Percentiles rank a stretch among this genome's conserved stretches.
Evolutionary conservation across 192 early-diverging fungal species (phyloP).

Genomic region (Rhizophagus sp.): DNA sequence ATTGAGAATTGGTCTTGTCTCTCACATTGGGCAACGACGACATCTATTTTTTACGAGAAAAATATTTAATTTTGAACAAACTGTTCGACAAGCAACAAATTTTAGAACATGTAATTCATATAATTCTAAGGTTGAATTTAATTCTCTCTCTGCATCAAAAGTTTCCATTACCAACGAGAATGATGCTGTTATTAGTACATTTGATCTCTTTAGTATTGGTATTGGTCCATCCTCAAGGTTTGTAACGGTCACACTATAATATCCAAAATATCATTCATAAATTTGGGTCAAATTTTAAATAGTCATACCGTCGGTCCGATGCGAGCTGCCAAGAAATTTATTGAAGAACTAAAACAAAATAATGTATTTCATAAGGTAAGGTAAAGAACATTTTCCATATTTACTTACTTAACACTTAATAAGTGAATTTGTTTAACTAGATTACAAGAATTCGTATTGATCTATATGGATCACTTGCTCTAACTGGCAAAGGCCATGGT

Average conservation of each 20-base stretch:
- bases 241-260: neutral
- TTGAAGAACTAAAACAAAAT: slow-evolving; percentile 77
- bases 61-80: neutral
- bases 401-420: neutral
- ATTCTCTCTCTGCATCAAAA: neutral
- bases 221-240: slow-evolving; percentile 88
- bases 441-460: slow-evolving; percentile 73
- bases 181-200: slow-evolving; percentile 90
- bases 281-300: neutral
- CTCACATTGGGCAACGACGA: neutral
- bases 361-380: slow-evolving; percentile 61
- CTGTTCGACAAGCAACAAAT: neutral
- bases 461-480: slow-evolving; percentile 89
- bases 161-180: slow-evolving; percentile 13
- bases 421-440: slow-evolving; percentile 9
- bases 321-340: slow-evolving; percentile 94
- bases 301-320: slow-evolving; percentile 95
- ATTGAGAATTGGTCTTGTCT: neutral
- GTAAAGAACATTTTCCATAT: neutral
- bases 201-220: slow-evolving; percentile 95
- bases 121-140: neutral
- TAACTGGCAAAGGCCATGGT: slow-evolving; percentile 96
- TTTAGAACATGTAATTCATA: neutral
- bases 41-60: neutral
- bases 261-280: neutral